These are phyloP conservation scores for Pigoraptor vietnamica DNA, from an alignment of 78 protist species.

Conservation along the genomic window DNA sequence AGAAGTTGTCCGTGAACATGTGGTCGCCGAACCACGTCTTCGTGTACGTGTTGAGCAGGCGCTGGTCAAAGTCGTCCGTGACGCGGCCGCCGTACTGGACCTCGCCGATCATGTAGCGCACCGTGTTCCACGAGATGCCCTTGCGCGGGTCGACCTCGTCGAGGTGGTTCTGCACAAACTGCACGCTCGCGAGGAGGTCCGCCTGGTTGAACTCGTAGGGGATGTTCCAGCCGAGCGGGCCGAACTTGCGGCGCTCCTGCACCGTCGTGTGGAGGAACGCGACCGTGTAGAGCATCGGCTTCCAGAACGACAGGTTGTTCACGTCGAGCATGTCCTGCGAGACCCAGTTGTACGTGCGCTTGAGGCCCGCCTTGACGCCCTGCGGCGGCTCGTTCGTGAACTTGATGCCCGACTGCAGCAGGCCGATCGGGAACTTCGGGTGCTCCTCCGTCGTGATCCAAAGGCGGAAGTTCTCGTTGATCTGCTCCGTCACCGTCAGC, in stretches of 20 bases:
- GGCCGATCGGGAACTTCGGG: conserved; percentile 68
- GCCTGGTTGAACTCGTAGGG: conserved; percentile 90
- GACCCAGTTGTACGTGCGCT: conserved; percentile 50
- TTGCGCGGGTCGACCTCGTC: conserved; percentile 39
- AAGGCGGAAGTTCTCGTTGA: conserved; percentile 55
- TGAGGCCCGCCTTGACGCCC: conserved; percentile 74
- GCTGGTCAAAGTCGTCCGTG: conserved; percentile 77
- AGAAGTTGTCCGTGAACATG: background rate
- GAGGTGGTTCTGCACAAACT: conserved; percentile 74
- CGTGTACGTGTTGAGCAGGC: conserved; percentile 55
- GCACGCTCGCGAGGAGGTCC: conserved; percentile 66
- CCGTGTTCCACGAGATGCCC: conserved; percentile 65
- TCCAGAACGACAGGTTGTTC: conserved; percentile 58
- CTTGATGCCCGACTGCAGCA: conserved; percentile 83
- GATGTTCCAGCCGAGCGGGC: conserved; percentile 81
- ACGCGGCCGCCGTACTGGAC: conserved; percentile 91
- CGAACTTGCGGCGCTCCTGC: conserved; percentile 86
- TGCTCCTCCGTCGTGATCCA: conserved; percentile 78
- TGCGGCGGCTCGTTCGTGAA: conserved; percentile 83
- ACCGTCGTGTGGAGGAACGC: conserved; percentile 76
- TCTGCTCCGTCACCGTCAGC: conserved; percentile 4
- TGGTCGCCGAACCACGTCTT: conserved; percentile 9
- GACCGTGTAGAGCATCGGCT: conserved; percentile 55
- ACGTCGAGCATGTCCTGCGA: conserved; percentile 66
- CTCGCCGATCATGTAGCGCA: conserved; percentile 83